phyloP scores from a whole-genome alignment of 306 rosid species.

The Quercus bicolor region DNA sequence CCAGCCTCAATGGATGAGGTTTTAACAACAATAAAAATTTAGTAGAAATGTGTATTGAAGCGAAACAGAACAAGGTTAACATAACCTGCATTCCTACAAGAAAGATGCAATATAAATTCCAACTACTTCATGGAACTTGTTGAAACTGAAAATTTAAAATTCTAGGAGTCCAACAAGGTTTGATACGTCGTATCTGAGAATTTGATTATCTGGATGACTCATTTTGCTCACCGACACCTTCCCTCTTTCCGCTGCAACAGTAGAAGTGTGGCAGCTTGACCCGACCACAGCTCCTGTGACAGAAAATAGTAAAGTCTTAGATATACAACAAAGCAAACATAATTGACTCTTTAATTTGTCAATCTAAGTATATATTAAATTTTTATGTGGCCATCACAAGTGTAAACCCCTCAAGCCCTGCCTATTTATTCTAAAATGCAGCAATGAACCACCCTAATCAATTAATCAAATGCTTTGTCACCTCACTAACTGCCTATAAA shows the following conservation, averaged over 20 bases:
- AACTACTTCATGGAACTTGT: not conserved
- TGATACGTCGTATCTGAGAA: not conserved
- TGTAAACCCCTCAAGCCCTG: not conserved
- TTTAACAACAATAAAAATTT: not conserved
- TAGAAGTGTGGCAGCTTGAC: slow-evolving; percentile 59
- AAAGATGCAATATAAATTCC: not conserved
- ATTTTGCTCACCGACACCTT: slow-evolving; percentile 20
- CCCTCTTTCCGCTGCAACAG: slow-evolving; percentile 52
- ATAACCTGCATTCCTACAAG: not conserved
- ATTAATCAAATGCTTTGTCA: too few species aligned
- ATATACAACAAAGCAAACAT: too few species aligned
- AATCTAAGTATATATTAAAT: not conserved
- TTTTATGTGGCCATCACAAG: not conserved
- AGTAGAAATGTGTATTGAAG: not conserved
- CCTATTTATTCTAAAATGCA: not conserved
- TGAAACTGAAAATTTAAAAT: not conserved
- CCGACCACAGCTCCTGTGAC: not conserved
- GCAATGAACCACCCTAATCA: not conserved
- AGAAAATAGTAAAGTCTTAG: not conserved
- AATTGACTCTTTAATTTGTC: too few species aligned
- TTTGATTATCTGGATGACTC: slow-evolving; percentile 25
- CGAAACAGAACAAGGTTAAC: not conserved
- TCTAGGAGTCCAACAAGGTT: not conserved
- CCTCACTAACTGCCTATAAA: too few species aligned
- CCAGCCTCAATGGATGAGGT: not conserved